These are phyloP conservation scores for Acanthamoeba healyi DNA, from an alignment of 208 protist species.

Conservation along the genomic window DNA sequence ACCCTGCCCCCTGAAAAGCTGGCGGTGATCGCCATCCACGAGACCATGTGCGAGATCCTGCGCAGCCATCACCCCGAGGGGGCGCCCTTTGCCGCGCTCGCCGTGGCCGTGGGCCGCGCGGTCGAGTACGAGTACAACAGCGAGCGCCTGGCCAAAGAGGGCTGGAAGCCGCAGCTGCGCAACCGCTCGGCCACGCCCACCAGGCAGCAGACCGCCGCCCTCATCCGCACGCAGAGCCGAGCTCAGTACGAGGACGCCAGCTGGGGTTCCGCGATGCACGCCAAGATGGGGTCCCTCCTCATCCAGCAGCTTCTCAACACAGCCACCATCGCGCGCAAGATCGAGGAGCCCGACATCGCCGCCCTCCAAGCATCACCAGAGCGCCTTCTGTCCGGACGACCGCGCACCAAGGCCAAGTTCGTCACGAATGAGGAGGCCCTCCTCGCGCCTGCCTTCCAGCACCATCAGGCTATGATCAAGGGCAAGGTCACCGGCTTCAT, in stretches of 20 bases:
- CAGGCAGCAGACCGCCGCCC: neutral
- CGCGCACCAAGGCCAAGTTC: neutral
- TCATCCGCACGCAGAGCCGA: conserved; percentile 13
- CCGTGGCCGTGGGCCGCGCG: neutral
- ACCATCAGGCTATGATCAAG: neutral
- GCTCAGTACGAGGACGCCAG: neutral
- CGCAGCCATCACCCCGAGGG: neutral
- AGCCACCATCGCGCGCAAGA: conserved; percentile 29
- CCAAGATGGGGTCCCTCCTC: conserved; percentile 14
- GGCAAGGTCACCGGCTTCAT: conserved; percentile 16
- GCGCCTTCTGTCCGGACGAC: neutral
- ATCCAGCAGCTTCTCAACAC: conserved; percentile 29
- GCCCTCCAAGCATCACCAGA: neutral
- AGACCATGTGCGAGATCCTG: conserved; percentile 50
- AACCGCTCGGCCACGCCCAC: conserved; percentile 12
- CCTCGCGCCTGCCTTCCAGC: conserved; percentile 31
- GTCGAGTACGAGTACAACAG: conserved; percentile 66
- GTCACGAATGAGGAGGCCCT: conserved; percentile 12
- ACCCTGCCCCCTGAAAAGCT: conserved; percentile 73
- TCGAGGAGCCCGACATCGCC: neutral
- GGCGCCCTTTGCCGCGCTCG: neutral
- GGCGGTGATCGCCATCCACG: conserved; percentile 76
- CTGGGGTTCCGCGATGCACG: neutral
- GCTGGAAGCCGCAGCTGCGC: conserved; percentile 44
- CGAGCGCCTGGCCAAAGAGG: conserved; percentile 51